A percentile compares a stretch with the other conserved stretches of the same genome.
Conservation (phyloP, 345 rosid species). For the Angophora floribunda region DNA sequence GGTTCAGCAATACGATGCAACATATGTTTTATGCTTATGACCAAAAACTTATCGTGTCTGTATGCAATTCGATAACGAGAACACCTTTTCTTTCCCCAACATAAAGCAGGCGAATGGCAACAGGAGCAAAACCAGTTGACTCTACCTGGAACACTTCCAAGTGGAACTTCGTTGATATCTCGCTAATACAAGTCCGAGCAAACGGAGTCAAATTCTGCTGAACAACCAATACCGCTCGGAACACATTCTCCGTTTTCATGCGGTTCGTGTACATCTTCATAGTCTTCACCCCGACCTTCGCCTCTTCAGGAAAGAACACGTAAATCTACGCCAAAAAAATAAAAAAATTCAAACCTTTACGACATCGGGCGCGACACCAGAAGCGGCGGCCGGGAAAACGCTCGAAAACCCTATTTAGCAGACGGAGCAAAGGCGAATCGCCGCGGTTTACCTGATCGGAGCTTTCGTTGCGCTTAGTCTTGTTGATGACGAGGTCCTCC, state of each 20-base stretch:
- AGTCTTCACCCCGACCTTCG: slow-evolving; percentile 85
- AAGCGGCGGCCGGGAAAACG: background rate
- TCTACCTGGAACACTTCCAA: slow-evolving; percentile 90
- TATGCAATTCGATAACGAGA: background rate
- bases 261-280: slow-evolving; percentile 79
- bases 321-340: slow-evolving; percentile 35
- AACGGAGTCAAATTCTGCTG: slow-evolving; percentile 88
- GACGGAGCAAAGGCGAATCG: background rate
- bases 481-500: slow-evolving; percentile 34
- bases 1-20: background rate
- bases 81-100: background rate
- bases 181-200: slow-evolving; percentile 68
- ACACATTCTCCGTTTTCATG: slow-evolving; percentile 85
- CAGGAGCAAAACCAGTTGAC: background rate
- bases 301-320: slow-evolving; percentile 90
- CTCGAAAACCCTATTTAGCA: background rate
- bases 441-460: slow-evolving; percentile 14
- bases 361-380: background rate
- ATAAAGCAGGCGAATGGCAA: background rate
- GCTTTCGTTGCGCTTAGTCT: slow-evolving; percentile 6
- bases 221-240: slow-evolving; percentile 66
- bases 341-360: background rate
- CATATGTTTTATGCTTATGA: background rate
- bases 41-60: background rate
- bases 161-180: slow-evolving; percentile 65